Conservation (phyloP, 495 filamentous ascomycete genomes). For the Xylaria palmicola region DNA sequence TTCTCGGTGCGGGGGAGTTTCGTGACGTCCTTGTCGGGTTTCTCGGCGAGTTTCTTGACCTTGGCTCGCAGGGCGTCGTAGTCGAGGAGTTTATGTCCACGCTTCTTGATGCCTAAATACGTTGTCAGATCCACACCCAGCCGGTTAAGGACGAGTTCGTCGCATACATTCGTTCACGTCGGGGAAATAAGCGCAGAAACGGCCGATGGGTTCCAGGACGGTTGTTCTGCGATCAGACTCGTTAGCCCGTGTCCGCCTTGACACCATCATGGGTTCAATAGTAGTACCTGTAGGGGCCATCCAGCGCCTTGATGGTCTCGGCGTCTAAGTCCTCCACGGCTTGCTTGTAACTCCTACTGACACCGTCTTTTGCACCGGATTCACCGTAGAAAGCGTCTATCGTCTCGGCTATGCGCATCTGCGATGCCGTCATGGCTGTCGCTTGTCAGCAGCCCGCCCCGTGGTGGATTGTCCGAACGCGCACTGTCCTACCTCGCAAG, state of each 20-base stretch:
- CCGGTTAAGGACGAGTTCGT: neutral
- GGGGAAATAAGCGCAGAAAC: slow-evolving; percentile 98
- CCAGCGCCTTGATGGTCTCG: slow-evolving; percentile 95
- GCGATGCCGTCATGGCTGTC: slow-evolving; percentile 94
- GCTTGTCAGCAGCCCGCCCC: neutral
- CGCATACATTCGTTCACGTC: slow-evolving; percentile 94
- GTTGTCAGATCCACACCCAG: slow-evolving; percentile 8
- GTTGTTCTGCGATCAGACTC: slow-evolving; percentile 67
- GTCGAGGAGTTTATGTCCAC: slow-evolving; percentile 95
- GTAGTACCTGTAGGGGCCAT: slow-evolving; percentile 86
- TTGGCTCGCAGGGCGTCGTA: slow-evolving; percentile 94
- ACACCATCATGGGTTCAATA: neutral
- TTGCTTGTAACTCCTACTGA: slow-evolving; percentile 94
- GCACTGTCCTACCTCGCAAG: slow-evolving; percentile 64
- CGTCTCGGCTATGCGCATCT: slow-evolving; percentile 99
- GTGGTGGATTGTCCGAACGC: neutral
- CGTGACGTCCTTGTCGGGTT: slow-evolving; percentile 95
- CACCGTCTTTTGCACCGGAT: slow-evolving; percentile 88
- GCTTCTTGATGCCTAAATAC: slow-evolving; percentile 82
- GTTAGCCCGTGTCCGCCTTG: neutral
- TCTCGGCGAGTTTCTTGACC: slow-evolving; percentile 95
- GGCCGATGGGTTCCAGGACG: slow-evolving; percentile 88
- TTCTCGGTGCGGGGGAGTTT: slow-evolving; percentile 93
- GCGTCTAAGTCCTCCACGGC: slow-evolving; percentile 96
- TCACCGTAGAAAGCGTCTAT: slow-evolving; percentile 99